Conservation (phyloP, 2,329 filamentous ascomycete genomes). For the Trichoderma cornu-damae region DNA sequence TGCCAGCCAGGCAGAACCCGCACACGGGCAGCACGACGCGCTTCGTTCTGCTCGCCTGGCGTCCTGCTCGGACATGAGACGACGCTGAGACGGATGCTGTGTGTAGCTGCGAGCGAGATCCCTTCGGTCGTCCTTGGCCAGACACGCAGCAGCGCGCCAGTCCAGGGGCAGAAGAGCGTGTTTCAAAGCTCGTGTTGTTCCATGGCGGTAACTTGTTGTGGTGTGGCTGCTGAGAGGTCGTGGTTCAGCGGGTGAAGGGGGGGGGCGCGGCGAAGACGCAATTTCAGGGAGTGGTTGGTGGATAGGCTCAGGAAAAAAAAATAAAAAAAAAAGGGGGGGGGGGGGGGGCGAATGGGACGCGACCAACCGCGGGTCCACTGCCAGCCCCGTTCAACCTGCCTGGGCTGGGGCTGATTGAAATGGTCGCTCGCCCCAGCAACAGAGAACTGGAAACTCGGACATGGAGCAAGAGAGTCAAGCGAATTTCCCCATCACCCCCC, state of each 20-base stretch:
- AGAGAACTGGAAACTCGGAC: background rate
- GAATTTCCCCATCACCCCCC: conserved; percentile 14
- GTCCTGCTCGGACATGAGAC: conserved; percentile 9
- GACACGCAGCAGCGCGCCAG: background rate
- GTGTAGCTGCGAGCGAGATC: background rate
- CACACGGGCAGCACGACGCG: background rate
- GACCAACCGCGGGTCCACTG: conserved; percentile 24
- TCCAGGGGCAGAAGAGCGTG: conserved; percentile 10
- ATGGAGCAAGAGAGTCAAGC: conserved; percentile 7
- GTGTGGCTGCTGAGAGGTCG: conserved; percentile 21
- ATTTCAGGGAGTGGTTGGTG: conserved; percentile 26
- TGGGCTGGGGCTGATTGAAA: conserved; percentile 16
- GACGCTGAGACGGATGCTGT: conserved; percentile 9
- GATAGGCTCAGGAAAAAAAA: conserved; percentile 18
- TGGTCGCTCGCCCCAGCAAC: conserved; percentile 10
- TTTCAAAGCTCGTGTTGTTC: conserved; percentile 18
- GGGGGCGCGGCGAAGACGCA: conserved; percentile 23
- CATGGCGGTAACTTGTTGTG: conserved; percentile 9
- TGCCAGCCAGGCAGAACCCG: background rate
- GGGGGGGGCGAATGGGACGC: conserved; percentile 20
- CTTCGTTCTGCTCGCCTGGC: background rate
- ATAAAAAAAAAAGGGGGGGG: conserved; percentile 19
- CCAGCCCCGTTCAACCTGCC: conserved; percentile 20
- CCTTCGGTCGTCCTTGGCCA: background rate
- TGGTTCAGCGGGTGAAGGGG: conserved; percentile 19